phyloP scores from a whole-genome alignment of 2,329 filamentous ascomycete genomes.

The Graphiopsis chlorocephala region DNA sequence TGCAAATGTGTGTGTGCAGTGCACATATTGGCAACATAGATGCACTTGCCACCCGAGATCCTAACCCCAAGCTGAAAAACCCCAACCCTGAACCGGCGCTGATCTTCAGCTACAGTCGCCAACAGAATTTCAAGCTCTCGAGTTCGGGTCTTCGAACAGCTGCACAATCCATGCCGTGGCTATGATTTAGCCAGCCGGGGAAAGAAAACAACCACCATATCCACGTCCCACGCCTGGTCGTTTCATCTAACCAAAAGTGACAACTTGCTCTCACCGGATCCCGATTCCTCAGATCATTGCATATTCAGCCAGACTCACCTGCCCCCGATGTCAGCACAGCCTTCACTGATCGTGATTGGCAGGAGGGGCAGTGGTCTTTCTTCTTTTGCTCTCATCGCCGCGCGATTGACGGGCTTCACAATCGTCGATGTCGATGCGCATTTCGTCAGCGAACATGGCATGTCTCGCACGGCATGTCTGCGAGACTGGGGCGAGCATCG shows the following conservation, averaged over 20 bases:
- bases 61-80: neutral
- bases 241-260: neutral
- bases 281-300: neutral
- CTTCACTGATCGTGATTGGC: slow-evolving; percentile 4
- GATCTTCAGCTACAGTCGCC: neutral
- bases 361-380: slow-evolving; percentile 4
- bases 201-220: neutral
- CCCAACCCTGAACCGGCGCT: neutral
- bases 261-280: neutral
- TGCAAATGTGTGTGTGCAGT: too few species aligned
- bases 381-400: slow-evolving; percentile 1
- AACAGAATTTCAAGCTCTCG: neutral
- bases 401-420: neutral
- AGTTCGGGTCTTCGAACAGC: neutral
- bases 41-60: too few species aligned
- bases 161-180: too few species aligned
- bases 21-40: too few species aligned
- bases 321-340: neutral
- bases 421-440: neutral
- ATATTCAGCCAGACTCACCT: too few species aligned
- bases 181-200: neutral
- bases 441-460: neutral
- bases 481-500: slow-evolving; percentile 1
- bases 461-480: neutral
- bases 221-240: neutral